Base-by-base conservation (phyloP, 257 asterid species). In the Solanum megistacrolobum region DNA sequence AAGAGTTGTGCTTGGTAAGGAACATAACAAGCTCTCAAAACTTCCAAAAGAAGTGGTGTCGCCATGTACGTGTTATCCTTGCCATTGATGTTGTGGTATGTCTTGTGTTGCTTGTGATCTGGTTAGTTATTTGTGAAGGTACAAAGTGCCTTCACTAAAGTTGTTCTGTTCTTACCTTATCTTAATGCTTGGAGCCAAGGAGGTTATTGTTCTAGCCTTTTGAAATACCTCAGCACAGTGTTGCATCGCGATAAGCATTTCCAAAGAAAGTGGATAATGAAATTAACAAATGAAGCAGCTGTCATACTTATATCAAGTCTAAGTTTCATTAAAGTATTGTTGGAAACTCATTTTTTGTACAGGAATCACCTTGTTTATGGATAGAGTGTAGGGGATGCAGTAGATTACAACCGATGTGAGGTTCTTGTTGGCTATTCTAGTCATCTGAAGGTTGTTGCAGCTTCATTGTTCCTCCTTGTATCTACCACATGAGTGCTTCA, bases 91-190 rank as follows among this genome's bases (percentile, higher is more conserved):
- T 90, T 52, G 92, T 90, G 7, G 88, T 96, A 27, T 95, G 97
- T 55, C 41, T 92, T 81, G 88, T 93, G 90, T 90, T 96, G 48
- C 89, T 96, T 41, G 87, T 88, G 13, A 90, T 95, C 89, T 96
- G 99, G 98, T 90, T 96, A 36, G 88, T 89, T 18, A 90, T 96
- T 90, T 96, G 98, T 71, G 90, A 88, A 39, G 99, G 99, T 79
- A 43, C 88, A 38, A 85, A 91, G 86, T 96, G 99, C 92, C 89
- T 94, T 48, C 92, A 90, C 55, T 95, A 88, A 93, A 76, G 83
- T 76, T 76, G 58, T 76, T n/a, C 34, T 38, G 83, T 25, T 38
- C 12, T 41, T 41, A 41, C 62, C 36, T 39, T 78, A 8, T 79
- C 84, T 41, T 41, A 8, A 41, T 79, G 65, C 38, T 79, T 41